Evolutionary conservation across 2,329 filamentous ascomycete species (phyloP), one percentile per base, ranked within the genome.

Genomic region (Claviceps paspali): DNA sequence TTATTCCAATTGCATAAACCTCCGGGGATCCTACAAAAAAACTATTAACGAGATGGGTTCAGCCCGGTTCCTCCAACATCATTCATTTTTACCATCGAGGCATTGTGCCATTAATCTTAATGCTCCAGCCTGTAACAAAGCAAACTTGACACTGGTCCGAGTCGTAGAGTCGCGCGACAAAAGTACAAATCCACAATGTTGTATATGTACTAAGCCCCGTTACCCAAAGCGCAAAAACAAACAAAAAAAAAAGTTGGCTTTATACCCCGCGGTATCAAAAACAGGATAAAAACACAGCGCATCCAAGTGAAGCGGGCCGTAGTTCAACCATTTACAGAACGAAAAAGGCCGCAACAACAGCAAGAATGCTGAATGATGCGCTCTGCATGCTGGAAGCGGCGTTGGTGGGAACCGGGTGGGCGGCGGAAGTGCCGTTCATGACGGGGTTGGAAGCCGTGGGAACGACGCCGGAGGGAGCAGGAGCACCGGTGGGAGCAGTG

Each of bases 271-370:
- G n/a, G n/a, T n/a, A n/a, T n/a, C n/a, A n/a, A n/a, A n/a, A n/a
- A n/a, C n/a, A n/a, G n/a, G n/a, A n/a, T n/a, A n/a, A 15, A 23
- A 15, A 17, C 5, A 24, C 24, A 37, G n/a, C 14, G 14, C 29
- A 14, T 15, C 30, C 26, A 31, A 31, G 11, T 12, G 24, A 31
- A 15, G 10, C 8, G n/a, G 27, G 33, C n/a, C 7, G 11, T 9
- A 10, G 26, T 11, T 10, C 7, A 18, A 18, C 33, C 38, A 50
- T 63, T 64, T 61, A 68, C 52, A 67, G 52, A 48, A 60, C 62
- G 35, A 67, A 43, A 43, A 57, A 43, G 42, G 62, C 62, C 42
- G 61, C 51, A 42, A 57, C 56, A 46, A 57, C 61, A 44, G 52
- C 61, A 39, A 63, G 34, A 18, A 61, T 44, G 41, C 57, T 59